phyloP scores from a whole-genome alignment of 352 stramenopile species.

The Pythium utonaiense region DNA sequence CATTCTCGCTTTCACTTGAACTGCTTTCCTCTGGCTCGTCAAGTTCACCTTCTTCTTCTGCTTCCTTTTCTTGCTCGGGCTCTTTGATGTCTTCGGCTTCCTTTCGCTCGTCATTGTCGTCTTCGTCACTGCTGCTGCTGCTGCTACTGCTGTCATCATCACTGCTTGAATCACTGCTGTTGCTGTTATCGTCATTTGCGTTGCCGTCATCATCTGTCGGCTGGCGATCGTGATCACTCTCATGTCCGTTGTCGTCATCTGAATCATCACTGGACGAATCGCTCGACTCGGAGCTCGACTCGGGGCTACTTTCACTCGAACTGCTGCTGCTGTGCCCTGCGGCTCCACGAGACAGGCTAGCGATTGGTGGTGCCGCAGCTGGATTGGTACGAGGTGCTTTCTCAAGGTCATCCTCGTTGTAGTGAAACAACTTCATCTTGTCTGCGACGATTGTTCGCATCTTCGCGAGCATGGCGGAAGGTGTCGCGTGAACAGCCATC shows the following conservation, averaged over 20 bases:
- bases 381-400: neutral
- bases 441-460: slow-evolving; percentile 2
- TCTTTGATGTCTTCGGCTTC: slow-evolving; percentile 10
- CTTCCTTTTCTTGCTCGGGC: slow-evolving; percentile 10
- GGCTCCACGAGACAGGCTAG: neutral
- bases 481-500: neutral
- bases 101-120: slow-evolving; percentile 11
- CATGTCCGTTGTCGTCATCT: slow-evolving; percentile 16
- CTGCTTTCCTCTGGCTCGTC: slow-evolving; percentile 36
- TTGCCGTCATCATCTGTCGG: slow-evolving; percentile 14
- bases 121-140: slow-evolving; percentile 22
- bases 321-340: slow-evolving; percentile 20
- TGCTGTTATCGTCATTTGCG: slow-evolving; percentile 16
- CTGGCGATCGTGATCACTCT: slow-evolving; percentile 9
- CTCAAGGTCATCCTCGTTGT: neutral
- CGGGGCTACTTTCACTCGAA: slow-evolving; percentile 20
- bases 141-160: slow-evolving; percentile 28
- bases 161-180: slow-evolving; percentile 22
- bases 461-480: slow-evolving; percentile 12
- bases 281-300: slow-evolving; percentile 22
- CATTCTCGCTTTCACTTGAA: slow-evolving; percentile 39
- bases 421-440: neutral
- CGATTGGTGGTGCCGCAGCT: neutral
- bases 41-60: slow-evolving; percentile 7
- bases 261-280: slow-evolving; percentile 14